Evolutionary conservation across 2,329 filamentous ascomycete species (phyloP), one percentile per base, ranked within the genome.

Genomic region (Aspergillus sp.): DNA sequence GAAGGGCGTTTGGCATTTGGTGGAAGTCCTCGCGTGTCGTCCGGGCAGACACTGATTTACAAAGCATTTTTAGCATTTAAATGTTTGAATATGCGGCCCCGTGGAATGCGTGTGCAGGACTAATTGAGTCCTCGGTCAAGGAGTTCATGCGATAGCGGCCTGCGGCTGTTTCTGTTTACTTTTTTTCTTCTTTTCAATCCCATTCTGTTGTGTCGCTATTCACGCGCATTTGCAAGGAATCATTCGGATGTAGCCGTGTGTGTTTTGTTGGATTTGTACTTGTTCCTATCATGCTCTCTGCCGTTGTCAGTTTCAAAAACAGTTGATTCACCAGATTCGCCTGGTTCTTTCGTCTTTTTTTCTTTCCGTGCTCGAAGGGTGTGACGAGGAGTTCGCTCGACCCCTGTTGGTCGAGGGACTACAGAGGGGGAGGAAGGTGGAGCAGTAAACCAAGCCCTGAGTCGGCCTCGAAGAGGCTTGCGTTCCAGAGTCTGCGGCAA

Each of bases 1-100:
- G 56, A 57, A 60, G 49, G 56, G 59, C 59, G 59, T 59, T 64
- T 58, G 61, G 62, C 62, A 64, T 64, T 36, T 44, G 57, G 61
- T 61, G 60, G 60, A 58, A 61, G 60, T 54, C 58, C 54, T 60
- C 57, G 44, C 39, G 54, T 47, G 47, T 62, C 57, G 39, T 50
- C 48, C 52, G 58, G 54, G 52, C 41, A 50, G 58, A 50, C 27
- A 27, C 52, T 48, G 53, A 60, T 64, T 53, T 62, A 60, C 32
- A 55, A 51, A 56, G 55, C 60, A 61, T 62, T 60, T 59, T 61
- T 60, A 64, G 61, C 62, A 64, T 64, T 51, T 63, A 63, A 60
- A 57, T 62, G 64, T 63, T 64, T 58, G 58, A 51, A 58, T 66
- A 54, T 58, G 60, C 54, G 53, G 23, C 25, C 60, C 50, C 47